A percentile compares a stretch with the other conserved stretches of the same genome.
Evolutionary conservation across 2,329 filamentous ascomycete species (phyloP).

Genomic region (Annulohypoxylon truncatum): DNA sequence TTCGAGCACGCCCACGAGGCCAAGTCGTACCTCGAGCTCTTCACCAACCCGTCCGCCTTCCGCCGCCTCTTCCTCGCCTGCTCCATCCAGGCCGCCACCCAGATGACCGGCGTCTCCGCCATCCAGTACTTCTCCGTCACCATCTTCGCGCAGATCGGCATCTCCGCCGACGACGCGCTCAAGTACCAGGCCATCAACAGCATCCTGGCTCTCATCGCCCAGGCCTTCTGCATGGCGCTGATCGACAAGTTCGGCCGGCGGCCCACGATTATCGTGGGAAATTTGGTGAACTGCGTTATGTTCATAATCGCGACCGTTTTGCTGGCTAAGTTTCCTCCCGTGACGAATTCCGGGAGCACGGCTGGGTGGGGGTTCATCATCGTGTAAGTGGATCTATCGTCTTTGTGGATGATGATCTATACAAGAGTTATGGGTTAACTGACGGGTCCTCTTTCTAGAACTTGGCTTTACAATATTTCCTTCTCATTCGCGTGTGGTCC

Average conservation of each 20-base stretch:
- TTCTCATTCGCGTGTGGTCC: constrained; percentile 79
- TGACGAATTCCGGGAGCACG: constrained; percentile 59
- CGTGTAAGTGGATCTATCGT: constrained; percentile 51
- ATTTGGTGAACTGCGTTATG: constrained; percentile 75
- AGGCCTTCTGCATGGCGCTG: constrained; percentile 74
- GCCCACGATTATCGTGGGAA: constrained; percentile 77
- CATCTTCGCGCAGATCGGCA: constrained; percentile 78
- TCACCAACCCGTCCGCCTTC: constrained; percentile 73
- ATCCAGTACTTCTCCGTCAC: constrained; percentile 80
- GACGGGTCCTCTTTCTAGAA: constrained; percentile 55
- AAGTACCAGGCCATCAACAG: constrained; percentile 82
- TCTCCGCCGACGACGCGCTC: constrained; percentile 71
- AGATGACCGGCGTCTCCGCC: constrained; percentile 80
- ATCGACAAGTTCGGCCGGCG: constrained; percentile 79
- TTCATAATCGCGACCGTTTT: constrained; percentile 75
- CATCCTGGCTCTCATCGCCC: constrained; percentile 75
- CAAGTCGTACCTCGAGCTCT: constrained; percentile 76
- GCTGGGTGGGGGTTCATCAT: constrained; percentile 81
- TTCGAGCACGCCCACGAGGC: constrained; percentile 76
- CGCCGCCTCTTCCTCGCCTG: constrained; percentile 77
- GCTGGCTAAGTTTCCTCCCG: constrained; percentile 69
- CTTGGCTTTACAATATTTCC: constrained; percentile 84
- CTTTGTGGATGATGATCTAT: background rate
- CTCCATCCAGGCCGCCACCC: constrained; percentile 75
- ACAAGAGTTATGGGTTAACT: constrained; percentile 1